phyloP scores from a whole-genome alignment of 2,329 filamentous ascomycete genomes.

The Nigrospora osmanthi region DNA sequence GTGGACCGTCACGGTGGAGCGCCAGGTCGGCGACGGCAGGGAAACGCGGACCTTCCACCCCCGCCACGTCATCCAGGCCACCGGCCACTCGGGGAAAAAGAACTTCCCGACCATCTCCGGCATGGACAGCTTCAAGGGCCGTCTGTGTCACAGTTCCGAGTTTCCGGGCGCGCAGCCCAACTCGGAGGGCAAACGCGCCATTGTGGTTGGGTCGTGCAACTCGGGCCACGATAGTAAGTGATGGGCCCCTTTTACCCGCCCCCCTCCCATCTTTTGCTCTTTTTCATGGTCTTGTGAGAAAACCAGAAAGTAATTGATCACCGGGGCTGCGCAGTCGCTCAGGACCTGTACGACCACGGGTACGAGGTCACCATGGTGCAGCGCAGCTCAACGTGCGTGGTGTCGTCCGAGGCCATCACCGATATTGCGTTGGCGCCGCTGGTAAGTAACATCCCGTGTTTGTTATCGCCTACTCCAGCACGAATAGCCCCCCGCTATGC shows the following conservation, averaged over 20 bases:
- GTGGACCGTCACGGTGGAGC: slow-evolving; percentile 42
- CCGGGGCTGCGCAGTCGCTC: slow-evolving; percentile 27
- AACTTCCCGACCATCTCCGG: slow-evolving; percentile 51
- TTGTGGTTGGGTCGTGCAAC: slow-evolving; percentile 52
- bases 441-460: too few relatives aligned
- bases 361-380: slow-evolving; percentile 54
- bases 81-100: slow-evolving; percentile 61
- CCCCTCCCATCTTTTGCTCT: background rate
- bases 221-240: slow-evolving; percentile 42
- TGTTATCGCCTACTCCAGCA: too few relatives aligned
- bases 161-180: slow-evolving; percentile 27
- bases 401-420: slow-evolving; percentile 39
- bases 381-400: slow-evolving; percentile 47
- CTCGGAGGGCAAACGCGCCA: slow-evolving; percentile 36
- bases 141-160: slow-evolving; percentile 44
- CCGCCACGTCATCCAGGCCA: slow-evolving; percentile 58
- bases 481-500: too few relatives aligned
- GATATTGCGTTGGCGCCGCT: slow-evolving; percentile 44
- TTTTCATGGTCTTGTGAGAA: background rate
- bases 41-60: slow-evolving; percentile 50
- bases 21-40: slow-evolving; percentile 14
- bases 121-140: slow-evolving; percentile 41
- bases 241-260: background rate
- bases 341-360: slow-evolving; percentile 50
- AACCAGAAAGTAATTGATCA: background rate